Conservation (phyloP, 2,329 filamentous ascomycete species). For the Microdochium bolleyi region DNA sequence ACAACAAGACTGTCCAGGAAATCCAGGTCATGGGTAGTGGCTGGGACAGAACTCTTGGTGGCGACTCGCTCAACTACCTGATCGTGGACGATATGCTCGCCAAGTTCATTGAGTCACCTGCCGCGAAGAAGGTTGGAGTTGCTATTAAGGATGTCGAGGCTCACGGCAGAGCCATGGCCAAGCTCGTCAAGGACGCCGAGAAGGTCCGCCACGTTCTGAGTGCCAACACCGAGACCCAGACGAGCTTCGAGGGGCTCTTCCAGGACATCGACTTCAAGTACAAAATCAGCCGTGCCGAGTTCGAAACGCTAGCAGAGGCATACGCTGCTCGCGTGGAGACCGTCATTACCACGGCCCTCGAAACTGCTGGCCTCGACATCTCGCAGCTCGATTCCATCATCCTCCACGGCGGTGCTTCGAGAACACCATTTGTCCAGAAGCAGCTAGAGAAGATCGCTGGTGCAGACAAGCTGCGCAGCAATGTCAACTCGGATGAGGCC, state of each 20-base stretch:
- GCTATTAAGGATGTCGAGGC: conserved; percentile 55
- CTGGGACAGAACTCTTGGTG: conserved; percentile 86
- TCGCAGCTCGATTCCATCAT: conserved; percentile 82
- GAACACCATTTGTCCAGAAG: conserved; percentile 92
- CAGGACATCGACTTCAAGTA: conserved; percentile 92
- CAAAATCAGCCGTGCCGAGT: conserved; percentile 71
- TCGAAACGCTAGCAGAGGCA: conserved; percentile 67
- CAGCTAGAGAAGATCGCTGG: conserved; percentile 71
- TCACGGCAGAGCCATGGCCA: conserved; percentile 80
- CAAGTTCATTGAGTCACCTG: conserved; percentile 65
- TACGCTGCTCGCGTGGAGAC: conserved; percentile 60
- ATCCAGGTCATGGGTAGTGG: conserved; percentile 80
- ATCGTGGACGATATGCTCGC: conserved; percentile 84
- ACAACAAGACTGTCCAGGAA: conserved; percentile 95
- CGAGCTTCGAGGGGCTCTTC: conserved; percentile 81
- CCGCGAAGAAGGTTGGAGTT: conserved; percentile 56
- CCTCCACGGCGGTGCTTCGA: conserved; percentile 80
- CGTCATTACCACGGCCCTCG: conserved; percentile 68
- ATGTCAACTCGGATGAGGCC: conserved; percentile 94
- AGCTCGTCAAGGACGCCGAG: conserved; percentile 89
- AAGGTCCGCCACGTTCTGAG: conserved; percentile 82
- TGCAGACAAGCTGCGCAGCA: conserved; percentile 75
- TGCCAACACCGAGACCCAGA: conserved; percentile 75
- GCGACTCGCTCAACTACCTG: conserved; percentile 79
- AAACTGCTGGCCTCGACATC: conserved; percentile 63